Evolutionary conservation across 495 filamentous ascomycete genomes (phyloP), one percentile per base, ranked within the genome.

Genomic region (Apiosordaria backusii): DNA sequence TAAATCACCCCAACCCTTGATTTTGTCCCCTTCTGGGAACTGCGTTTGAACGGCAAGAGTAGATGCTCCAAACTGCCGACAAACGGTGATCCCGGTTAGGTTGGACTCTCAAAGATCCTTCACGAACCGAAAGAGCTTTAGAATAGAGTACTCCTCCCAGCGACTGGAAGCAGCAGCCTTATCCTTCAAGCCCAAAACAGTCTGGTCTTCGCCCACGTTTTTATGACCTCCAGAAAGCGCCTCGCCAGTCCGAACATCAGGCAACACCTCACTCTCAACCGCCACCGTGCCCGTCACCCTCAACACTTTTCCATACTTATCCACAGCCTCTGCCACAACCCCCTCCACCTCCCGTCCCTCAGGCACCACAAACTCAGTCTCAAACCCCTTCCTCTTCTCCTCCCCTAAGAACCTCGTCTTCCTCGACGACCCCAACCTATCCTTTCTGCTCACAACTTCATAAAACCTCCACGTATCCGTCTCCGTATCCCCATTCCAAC

Each of bases 401-500:
- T 75, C 73, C 23, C 75, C 73, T 1, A 77, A 54, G 52, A 75
- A 77, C 4, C 65, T 23, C 18, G 59, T 63, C 5, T n/a, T n/a
- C n/a, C n/a, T n/a, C n/a, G n/a, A n/a, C n/a, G 72, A 74, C 25
- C 73, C 72, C 35, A 68, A 68, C 1, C 57, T n/a, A n/a, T n/a
- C n/a, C n/a, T n/a, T n/a, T n/a, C 67, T 26, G 74, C 75, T 0
- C 57, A 62, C 1, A 72, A 21, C 19, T 72, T 66, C 23, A 72
- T n/a, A 75, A 26, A 80, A 75, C 18, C 71, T 70, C 78, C 78
- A 78, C 1, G 59, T 19, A 19, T 27, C 70, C 1, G 74, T 76
- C 68, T 78, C 76, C 2, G 78, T 80, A 29, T 77, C 76, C 1
- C 78, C 78, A 50, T 80, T 80, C 78, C 78, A 80, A 63, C 72